Percentiles rank a stretch among this genome's conserved stretches.
Evolutionary conservation across 805 yeast species (phyloP).

Genomic region (Yarrowia bubula): DNA sequence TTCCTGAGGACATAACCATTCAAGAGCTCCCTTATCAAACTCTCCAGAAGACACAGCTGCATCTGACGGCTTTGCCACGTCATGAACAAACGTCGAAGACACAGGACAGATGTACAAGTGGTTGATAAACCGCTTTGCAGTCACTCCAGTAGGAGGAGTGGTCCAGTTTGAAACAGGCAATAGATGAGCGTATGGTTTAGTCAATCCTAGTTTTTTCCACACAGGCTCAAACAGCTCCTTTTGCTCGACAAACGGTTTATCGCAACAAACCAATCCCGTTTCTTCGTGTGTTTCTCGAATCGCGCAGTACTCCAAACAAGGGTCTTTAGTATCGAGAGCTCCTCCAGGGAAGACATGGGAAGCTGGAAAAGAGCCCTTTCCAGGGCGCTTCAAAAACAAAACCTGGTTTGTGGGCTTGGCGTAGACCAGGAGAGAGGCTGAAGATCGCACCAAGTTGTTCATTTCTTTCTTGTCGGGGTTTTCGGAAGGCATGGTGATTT

Average conservation of each 20-base stretch:
- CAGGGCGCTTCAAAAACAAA: constrained; percentile 37
- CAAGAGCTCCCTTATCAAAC: constrained; percentile 27
- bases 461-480: constrained; percentile 2
- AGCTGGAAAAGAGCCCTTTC: constrained; percentile 35
- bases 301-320: constrained; percentile 35
- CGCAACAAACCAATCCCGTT: constrained; percentile 34
- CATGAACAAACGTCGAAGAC: constrained; percentile 28
- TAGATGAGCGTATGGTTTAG: constrained; percentile 17
- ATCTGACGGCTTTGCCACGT: constrained; percentile 3
- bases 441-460: constrained; percentile 26
- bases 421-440: constrained; percentile 34
- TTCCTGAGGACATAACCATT: constrained; percentile 36
- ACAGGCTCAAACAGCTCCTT: constrained; percentile 32
- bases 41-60: constrained; percentile 25
- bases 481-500: background rate
- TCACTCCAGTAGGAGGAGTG: constrained; percentile 33
- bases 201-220: constrained; percentile 1
- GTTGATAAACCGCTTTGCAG: constrained; percentile 35
- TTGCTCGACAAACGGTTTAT: constrained; percentile 20
- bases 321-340: constrained; percentile 35
- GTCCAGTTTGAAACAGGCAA: constrained; percentile 35
- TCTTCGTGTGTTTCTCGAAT: constrained; percentile 40
- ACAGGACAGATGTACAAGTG: constrained; percentile 35
- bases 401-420: constrained; percentile 32
- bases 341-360: constrained; percentile 41